Base-by-base conservation (phyloP, 2,329 filamentous ascomycete genomes). In the Coniochaeta sp. region DNA sequence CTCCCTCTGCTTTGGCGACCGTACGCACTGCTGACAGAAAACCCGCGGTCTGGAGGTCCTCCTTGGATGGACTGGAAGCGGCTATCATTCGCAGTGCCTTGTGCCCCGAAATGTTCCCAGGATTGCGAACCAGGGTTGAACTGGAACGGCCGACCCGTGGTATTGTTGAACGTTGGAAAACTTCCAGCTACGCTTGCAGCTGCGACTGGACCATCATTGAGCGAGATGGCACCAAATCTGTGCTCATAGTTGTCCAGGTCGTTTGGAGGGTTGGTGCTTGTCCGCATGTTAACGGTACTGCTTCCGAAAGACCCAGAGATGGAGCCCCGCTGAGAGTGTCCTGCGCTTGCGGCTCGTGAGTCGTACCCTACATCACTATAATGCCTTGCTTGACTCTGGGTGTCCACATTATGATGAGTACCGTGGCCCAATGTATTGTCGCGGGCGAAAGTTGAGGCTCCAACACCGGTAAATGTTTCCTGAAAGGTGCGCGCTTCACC, bases 381-480 rank as follows among this genome's bases (percentile, higher is more conserved):
- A 16, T 68, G 67, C n/a, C 70, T 72, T 40, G 60, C 59, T 16
- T 64, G 62, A 4, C 28, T 17, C 19, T 65, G 64, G n/a, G 64
- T 34, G 57, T 73, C 79, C n/a, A 72, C 70, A 52, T 82, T 78
- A 5, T 79, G 76, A 60, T 83, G 79, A 56, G 81, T 78, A 38
- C 84, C 85, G 1, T 24, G 19, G 19, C 11, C 19, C n/a, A 83
- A 78, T 52, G 84, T 82, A 55, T 83, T 72, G 69, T 78, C 84
- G 47, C 76, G 73, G 61, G 85, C 84, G 62, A 82, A 77, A n/a
- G 82, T 80, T 3, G 75, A 70, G 19, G 64, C 72, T 56, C 74
- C 74, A 56, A 78, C 79, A 17, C 75, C 68, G 36, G 69, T 72
- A 9, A 77, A 73, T 5, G 73, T 59, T 28, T 77, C 74, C 16